These are phyloP conservation scores for Sugiyamaella mastotermitis DNA, from an alignment of 805 yeast species.

Conservation along the genomic window DNA sequence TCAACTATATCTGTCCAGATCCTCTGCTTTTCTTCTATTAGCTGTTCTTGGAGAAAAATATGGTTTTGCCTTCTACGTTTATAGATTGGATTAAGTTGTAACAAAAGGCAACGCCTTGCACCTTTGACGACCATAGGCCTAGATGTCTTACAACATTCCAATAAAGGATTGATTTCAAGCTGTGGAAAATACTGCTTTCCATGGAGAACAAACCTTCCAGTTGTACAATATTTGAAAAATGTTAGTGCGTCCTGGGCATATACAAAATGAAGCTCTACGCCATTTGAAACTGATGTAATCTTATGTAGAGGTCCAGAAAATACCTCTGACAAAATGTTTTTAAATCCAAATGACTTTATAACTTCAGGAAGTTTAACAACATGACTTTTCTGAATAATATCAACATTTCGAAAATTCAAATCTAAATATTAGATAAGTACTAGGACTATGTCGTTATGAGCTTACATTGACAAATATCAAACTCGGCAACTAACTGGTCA, in stretches of 20 bases:
- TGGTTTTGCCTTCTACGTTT: not conserved
- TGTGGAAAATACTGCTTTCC: not conserved
- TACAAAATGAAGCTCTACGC: not conserved
- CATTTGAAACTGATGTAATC: not conserved
- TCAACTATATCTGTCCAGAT: too few relatives aligned
- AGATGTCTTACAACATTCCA: not conserved
- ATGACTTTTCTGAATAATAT: too few relatives aligned
- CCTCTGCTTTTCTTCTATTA: not conserved
- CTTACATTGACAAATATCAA: too few relatives aligned
- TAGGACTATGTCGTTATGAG: too few relatives aligned
- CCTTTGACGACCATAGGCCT: not conserved
- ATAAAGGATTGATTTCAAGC: not conserved
- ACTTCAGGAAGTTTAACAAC: too few relatives aligned
- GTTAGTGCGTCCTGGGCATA: not conserved
- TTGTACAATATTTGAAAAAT: not conserved
- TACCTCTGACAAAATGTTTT: too few relatives aligned
- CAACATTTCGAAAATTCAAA: too few relatives aligned
- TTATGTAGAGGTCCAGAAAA: too few relatives aligned
- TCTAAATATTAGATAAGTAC: too few relatives aligned
- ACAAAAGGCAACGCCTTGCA: not conserved
- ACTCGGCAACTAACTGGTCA: too few relatives aligned
- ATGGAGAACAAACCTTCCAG: not conserved
- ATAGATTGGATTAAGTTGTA: not conserved
- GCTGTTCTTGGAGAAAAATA: not conserved
- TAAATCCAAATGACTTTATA: too few relatives aligned